These are phyloP conservation scores for Fusarium keratoplasticum DNA, from an alignment of 2,329 filamentous ascomycete species.

Conservation along the genomic window DNA sequence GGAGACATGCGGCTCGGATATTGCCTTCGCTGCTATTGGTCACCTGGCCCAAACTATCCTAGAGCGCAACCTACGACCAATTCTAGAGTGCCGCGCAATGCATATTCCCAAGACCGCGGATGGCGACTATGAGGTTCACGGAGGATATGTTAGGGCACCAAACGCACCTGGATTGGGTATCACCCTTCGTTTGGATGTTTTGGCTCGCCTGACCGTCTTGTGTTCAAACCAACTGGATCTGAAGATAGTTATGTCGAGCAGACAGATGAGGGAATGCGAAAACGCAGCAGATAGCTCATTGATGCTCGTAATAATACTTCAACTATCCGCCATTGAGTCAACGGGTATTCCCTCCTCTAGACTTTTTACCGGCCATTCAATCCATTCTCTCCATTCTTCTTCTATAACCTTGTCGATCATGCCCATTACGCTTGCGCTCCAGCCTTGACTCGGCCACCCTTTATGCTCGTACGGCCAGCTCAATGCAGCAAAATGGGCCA, in stretches of 20 bases:
- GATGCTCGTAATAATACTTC: not conserved
- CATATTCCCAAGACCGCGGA: not conserved
- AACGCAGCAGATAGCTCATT: not conserved
- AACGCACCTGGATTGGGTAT: not conserved
- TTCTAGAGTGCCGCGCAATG: not conserved
- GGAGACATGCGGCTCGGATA: not conserved
- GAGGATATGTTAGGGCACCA: not conserved
- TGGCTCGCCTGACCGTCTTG: not conserved
- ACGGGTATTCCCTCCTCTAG: not conserved
- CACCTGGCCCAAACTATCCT: not conserved
- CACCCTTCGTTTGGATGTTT: not conserved
- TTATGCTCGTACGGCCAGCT: not conserved
- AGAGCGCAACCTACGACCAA: not conserved
- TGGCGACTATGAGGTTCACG: not conserved
- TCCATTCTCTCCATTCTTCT: not conserved
- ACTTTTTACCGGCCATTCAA: not conserved
- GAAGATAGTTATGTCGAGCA: too few species aligned
- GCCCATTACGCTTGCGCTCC: not conserved
- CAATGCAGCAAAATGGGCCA: not conserved
- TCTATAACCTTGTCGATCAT: not conserved
- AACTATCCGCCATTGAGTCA: not conserved
- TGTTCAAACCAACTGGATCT: too few species aligned
- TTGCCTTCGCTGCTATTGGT: not conserved
- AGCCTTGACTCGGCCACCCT: not conserved
- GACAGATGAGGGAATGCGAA: not conserved